Base-by-base conservation (phyloP, 805 yeast species). In the Candida vartiovaarae region DNA sequence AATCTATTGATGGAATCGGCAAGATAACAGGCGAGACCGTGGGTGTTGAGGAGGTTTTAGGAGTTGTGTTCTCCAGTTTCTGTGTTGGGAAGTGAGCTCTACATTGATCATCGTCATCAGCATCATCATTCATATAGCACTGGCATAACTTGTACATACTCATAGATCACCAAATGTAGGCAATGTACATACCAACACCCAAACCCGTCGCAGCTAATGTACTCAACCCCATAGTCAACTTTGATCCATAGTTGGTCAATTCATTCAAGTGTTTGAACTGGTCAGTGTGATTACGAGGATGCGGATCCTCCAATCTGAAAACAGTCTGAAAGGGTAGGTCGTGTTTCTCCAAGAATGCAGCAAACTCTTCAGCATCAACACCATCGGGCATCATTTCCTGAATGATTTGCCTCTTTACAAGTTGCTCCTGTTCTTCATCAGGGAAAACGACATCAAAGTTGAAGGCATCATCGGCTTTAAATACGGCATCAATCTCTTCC, bases 21-120 rank as follows among this genome's bases (percentile, higher is more conserved):
- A 85, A 82, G 56, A 84, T 93, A 26, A 90, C 97, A 0, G 99
- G 98, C 1, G 84, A 85, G 34, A 76, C 87, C 0, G 78, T 91
- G 10, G 95, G 95, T 0, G 73, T 90, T 0, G 97, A 93, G 53
- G 98, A 93, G 57, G 80, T 93, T 1, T 67, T 93, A 5, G 96
- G 93, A 1, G 91, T 86, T 1, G 93, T 93, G 0, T 93, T 93
- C 58, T 81, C 95, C 3, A 84, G 80, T 48, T 93, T 93, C 60
- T 93, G 99, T 62, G 88, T 93, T 24, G 99, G 99, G 0, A 91
- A 91, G 62, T 91, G 66, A 51, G 8, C 32, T 29, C 32, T 29
- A 15, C 20, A 15, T 15, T 15, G 2, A 15, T 15, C 20, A 15
- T 15, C 20, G 20, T 15, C 20, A 15, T 15, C 20, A 15, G 20